Conservation (phyloP, 139 green algal genomes). For the Trebouxia sp. region DNA sequence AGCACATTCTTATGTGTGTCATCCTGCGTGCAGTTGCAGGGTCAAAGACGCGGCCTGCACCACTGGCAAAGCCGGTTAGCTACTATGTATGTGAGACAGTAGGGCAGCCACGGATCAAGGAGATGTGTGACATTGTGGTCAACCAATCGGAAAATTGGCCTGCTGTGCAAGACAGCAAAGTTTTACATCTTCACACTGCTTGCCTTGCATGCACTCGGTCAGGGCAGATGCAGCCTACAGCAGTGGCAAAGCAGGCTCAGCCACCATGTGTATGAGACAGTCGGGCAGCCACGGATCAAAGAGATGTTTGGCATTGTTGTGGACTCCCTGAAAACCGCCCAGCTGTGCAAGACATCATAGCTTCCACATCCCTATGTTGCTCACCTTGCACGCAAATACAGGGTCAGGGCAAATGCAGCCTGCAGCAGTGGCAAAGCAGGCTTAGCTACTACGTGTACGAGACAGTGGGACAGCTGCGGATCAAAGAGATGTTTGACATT, state of each 20-base stretch:
- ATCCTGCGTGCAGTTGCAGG: too few relatives aligned
- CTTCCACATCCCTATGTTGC: too few relatives aligned
- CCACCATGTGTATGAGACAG: constrained; percentile 69
- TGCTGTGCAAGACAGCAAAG: constrained; percentile 72
- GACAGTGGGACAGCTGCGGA: constrained; percentile 65
- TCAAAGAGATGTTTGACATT: constrained; percentile 89
- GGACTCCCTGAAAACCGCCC: constrained; percentile 72
- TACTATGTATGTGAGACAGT: constrained; percentile 74
- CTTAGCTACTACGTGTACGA: constrained; percentile 78
- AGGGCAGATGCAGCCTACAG: too few relatives aligned
- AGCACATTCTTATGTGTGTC: too few relatives aligned
- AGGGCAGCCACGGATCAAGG: constrained; percentile 58
- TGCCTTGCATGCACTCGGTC: too few relatives aligned
- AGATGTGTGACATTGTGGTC: constrained; percentile 93
- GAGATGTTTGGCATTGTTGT: constrained; percentile 93
- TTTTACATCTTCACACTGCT: too few relatives aligned
- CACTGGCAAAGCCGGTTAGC: too few relatives aligned
- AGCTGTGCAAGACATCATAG: constrained; percentile 73
- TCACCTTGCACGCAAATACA: too few relatives aligned
- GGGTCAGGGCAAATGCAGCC: neutral
- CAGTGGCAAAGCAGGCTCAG: too few relatives aligned
- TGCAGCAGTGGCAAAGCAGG: constrained; percentile 63
- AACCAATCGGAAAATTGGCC: constrained; percentile 74
- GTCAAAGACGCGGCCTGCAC: too few relatives aligned
- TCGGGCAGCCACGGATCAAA: constrained; percentile 65